Evolutionary conservation across 768 basidiomycete species (phyloP).

Genomic region (Trametes villosa): DNA sequence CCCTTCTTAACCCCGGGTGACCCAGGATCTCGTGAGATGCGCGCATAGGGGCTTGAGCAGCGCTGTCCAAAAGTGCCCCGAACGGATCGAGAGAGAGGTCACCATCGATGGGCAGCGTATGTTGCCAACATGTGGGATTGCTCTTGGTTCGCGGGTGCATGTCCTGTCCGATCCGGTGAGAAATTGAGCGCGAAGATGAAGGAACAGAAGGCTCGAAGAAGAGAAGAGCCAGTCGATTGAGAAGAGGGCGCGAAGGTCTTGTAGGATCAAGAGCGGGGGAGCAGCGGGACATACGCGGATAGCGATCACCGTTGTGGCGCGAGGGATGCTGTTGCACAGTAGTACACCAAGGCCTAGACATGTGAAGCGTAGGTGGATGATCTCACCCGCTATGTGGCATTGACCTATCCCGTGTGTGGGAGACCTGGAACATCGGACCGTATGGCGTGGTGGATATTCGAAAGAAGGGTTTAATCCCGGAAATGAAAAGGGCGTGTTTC

Average conservation of each 20-base stretch:
- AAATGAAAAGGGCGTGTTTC: conserved; percentile 24
- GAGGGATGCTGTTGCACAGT: not conserved
- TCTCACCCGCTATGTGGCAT: not conserved
- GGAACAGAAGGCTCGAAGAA: conserved; percentile 8
- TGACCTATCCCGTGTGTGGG: conserved; percentile 1
- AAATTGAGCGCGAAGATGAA: conserved; percentile 9
- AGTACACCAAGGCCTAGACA: conserved; percentile 7
- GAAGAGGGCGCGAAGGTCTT: not conserved
- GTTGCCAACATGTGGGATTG: not conserved
- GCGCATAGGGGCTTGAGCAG: not conserved
- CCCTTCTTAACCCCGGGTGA: not conserved
- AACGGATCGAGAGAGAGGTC: not conserved
- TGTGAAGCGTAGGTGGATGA: conserved; percentile 10
- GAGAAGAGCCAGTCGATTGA: conserved; percentile 9
- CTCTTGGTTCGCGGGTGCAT: not conserved
- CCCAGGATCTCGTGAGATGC: not conserved
- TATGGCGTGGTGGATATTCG: conserved; percentile 10
- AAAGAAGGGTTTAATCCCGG: conserved; percentile 17
- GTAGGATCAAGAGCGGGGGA: conserved; percentile 12
- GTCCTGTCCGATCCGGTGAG: conserved; percentile 12
- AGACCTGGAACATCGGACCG: conserved; percentile 15
- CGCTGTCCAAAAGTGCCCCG: not conserved
- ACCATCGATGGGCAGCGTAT: conserved; percentile 10
- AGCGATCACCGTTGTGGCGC: conserved; percentile 13
- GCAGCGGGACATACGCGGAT: conserved; percentile 6